Conservation (phyloP, 805 yeast species). For the Candida golubevii region DNA sequence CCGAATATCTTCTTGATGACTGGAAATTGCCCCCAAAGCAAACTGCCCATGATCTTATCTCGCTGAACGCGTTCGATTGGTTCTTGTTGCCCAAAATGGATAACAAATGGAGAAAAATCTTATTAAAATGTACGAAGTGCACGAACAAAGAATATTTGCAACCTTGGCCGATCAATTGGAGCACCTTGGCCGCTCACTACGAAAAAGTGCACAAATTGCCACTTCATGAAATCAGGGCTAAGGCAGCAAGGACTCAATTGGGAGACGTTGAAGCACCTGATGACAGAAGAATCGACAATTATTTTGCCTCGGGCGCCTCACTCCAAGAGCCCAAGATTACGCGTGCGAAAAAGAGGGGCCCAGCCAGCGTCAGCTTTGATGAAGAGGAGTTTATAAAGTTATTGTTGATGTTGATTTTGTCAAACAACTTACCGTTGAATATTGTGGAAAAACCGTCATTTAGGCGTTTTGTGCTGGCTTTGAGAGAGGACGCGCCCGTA, state of each 20-base stretch:
- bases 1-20: conserved; percentile 1
- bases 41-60: conserved; percentile 1
- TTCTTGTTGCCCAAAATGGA: conserved; percentile 1
- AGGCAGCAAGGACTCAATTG: not conserved
- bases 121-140: conserved; percentile 1
- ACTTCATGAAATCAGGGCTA: not conserved
- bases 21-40: conserved; percentile 3
- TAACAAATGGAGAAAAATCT: conserved; percentile 3
- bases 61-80: conserved; percentile 2
- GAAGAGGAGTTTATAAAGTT: not conserved
- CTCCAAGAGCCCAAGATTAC: no score
- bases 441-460: not conserved
- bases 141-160: conserved; percentile 1
- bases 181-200: conserved; percentile 3
- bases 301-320: no score
- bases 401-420: not conserved
- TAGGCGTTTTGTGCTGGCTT: not conserved
- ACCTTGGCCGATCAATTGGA: conserved; percentile 6
- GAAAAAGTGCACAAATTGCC: not conserved
- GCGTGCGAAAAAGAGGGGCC: no score
- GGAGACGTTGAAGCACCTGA: not conserved
- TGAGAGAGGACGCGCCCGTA: not conserved
- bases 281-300: not conserved
- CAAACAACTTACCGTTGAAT: not conserved
- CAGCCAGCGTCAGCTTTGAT: not conserved